Base-by-base conservation (phyloP, 441 rosid genomes). In the Viola pubescens region DNA sequence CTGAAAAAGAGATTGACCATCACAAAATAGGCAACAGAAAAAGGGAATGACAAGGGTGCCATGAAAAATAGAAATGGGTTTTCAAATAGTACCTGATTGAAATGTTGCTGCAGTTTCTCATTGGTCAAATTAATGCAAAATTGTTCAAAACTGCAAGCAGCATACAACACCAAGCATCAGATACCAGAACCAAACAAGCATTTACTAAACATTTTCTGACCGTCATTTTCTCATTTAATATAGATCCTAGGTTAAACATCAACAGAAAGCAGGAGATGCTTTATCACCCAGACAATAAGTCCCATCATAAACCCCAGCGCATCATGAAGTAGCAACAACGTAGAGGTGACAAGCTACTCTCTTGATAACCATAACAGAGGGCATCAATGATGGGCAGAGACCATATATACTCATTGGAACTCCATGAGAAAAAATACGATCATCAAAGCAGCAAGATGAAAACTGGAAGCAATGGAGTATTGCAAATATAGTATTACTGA, bases 71-170 rank as follows among this genome's bases (percentile, higher is more conserved):
- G 4, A 14, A 14, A 47, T 8, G 39, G 9, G 56, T 41, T 57
- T 37, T 6, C 39, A 7, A 53, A 70, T 63, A 68, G 63, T 71
- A 92, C 98, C 98, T 92, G 97, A 77, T 92, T 92, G 76, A 89
- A 92, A 77, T 89, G 96, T 67, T 92, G 98, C 78, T 89, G 98
- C 72, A 92, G 96, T 68, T 92, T 92, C 77, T 92, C 98, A 78
- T 92, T 92, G 3, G 98, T 87, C 81, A 92, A 86, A 73, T 92
- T 92, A 78, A 92, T 92, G 75, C 98, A 92, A 66, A 92, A 92
- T 73, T 92, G 98, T 84, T 92, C 98, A 78, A 92, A 92, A 78
- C 94, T 86, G 83, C 68, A 80, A 65, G 65, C 56, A 56, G 6
- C 52, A 52, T 13, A 16, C 26, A 47, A 75, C 52, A 63, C 49